Percentiles rank a stretch among this genome's conserved stretches.
Conservation (phyloP, 2,329 filamentous ascomycete species). For the Fusarium temperatum region DNA sequence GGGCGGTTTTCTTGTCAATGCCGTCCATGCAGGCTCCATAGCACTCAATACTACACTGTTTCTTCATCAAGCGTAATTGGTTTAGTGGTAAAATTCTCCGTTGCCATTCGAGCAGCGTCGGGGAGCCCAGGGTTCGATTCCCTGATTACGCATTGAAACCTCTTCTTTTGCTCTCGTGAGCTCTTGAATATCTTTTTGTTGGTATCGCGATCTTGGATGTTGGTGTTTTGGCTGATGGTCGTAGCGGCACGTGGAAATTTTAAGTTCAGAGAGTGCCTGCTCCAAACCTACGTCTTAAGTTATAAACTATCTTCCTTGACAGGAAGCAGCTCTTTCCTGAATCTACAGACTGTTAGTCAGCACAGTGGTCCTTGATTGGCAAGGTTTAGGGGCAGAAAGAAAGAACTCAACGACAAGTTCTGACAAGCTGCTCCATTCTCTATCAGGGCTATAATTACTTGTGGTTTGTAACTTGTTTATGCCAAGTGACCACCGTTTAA, state of each 20-base stretch:
- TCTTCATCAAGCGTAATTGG: slow-evolving; percentile 7
- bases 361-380: not conserved
- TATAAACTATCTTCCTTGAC: not conserved
- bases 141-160: slow-evolving; percentile 4
- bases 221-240: not conserved
- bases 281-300: not conserved
- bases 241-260: not conserved
- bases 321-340: not conserved
- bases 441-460: no score
- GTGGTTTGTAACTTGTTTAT: no score
- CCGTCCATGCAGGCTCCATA: not conserved
- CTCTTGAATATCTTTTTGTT: not conserved
- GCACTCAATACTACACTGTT: not conserved
- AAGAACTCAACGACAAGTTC: not conserved
- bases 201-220: not conserved
- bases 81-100: slow-evolving; percentile 26
- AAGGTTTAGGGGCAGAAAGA: no score
- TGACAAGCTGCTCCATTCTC: not conserved
- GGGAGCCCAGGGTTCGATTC: not conserved
- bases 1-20: not conserved
- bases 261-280: not conserved
- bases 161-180: not conserved
- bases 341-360: not conserved
- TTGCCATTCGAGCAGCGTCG: slow-evolving; percentile 8
- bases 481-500: not conserved